Base-by-base conservation (phyloP, 371 early-diverging fungal species). In the Apophysomyces trapeziformis region DNA sequence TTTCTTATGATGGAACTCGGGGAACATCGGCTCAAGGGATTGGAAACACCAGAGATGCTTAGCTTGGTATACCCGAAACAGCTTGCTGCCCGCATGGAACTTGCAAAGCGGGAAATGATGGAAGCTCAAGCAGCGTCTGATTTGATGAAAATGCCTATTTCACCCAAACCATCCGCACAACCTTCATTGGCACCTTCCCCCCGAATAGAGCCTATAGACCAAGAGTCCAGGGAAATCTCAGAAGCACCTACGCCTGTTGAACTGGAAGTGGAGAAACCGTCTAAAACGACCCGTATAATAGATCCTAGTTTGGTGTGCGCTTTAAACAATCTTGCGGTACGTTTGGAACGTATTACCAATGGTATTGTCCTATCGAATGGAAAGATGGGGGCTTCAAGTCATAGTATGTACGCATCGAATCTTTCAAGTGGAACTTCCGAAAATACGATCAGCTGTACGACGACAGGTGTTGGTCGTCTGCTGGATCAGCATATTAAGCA, bases 21-120 rank as follows among this genome's bases (percentile, higher is more conserved):
- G 5, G 94, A 93, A 68, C 82, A 82, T 18, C 90, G 91, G 60
- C 79, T 96, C 16, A 95, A 95, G 75, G 96, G 96, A 0, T 71
- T 96, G 32, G 96, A 96, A 73, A 92, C 91, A 1, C 92, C 95
- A 1, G 97, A 96, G 72, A 82, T 87, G 69, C 75, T 96, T n/a
- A 90, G 88, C 41, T 68, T 91, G 65, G 88, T 95, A 0, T 92
- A 87, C 59, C 88, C 91, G 3, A 82, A 84, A 7, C 76, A 81
- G 14, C 73, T 89, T 50, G 68, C 78, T 37, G 85, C 87, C 37
- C 64, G 82, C 60, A 74, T 82, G 74, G 75, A 76, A 60, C 44
- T 68, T 61, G 75, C 82, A 64, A 75, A 78, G 67, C 58, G 72
- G 66, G 77, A 79, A 16, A 32, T 74, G 4, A 58, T 70, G 47